These are phyloP conservation scores for Penicillium sp. DNA, from an alignment of 2,329 filamentous ascomycete species.

Conservation along the genomic window DNA sequence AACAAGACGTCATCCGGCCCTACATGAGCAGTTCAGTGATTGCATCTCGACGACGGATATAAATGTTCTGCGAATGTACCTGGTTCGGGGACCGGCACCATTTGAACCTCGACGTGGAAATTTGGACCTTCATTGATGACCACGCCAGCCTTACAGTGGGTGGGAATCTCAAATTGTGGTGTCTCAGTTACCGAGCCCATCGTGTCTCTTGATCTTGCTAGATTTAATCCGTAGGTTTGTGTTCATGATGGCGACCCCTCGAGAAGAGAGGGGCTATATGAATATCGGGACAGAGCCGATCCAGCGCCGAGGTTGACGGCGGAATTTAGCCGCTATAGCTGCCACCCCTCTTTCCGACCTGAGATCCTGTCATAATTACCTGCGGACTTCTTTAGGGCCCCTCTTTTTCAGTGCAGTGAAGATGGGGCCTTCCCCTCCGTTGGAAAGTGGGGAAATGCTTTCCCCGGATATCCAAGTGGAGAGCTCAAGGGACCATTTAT, in stretches of 20 bases:
- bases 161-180: conserved; percentile 38
- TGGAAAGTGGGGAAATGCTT: not conserved
- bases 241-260: not conserved
- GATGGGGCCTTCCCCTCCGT: not conserved
- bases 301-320: conserved; percentile 2
- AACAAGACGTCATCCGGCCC: conserved; percentile 57
- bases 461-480: not conserved
- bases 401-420: not conserved
- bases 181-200: conserved; percentile 10
- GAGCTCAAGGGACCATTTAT: not conserved
- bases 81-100: conserved; percentile 50
- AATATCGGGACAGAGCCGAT: not conserved
- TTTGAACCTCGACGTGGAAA: conserved; percentile 49
- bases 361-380: not conserved
- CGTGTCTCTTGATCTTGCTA: not conserved
- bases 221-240: not conserved
- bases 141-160: conserved; percentile 52
- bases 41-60: not conserved
- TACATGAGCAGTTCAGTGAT: conserved; percentile 16
- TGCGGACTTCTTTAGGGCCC: not conserved
- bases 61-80: conserved; percentile 29
- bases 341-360: conserved; percentile 9
- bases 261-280: not conserved
- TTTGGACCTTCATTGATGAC: conserved; percentile 52
- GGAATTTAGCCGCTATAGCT: conserved; percentile 3